phyloP scores from a whole-genome alignment of 768 basidiomycete genomes.

The Psilocybe azurescens region DNA sequence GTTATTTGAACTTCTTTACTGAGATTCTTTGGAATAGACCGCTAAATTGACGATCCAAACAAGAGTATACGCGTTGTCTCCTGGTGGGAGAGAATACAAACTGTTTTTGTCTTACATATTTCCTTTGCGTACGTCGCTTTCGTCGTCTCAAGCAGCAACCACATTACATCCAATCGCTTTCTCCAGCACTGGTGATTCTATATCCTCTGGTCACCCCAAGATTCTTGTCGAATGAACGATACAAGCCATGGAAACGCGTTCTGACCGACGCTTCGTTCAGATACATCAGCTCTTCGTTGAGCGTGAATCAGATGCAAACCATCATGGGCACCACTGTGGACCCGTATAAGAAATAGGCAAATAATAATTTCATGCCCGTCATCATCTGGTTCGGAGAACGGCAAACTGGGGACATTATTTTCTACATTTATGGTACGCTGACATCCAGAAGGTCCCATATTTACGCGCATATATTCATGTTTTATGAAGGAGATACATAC shows the following conservation, averaged over 20 bases:
- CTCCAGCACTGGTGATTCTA: conserved; percentile 2
- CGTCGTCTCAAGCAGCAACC: not conserved
- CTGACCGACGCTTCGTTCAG: conserved; percentile 14
- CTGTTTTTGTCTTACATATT: conserved; percentile 6
- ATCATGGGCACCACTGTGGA: conserved; percentile 24
- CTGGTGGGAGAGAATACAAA: conserved; percentile 2
- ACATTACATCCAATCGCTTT: not conserved
- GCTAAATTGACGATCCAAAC: not conserved
- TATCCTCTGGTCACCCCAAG: conserved; percentile 11
- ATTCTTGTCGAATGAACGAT: conserved; percentile 26
- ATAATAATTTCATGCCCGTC: conserved; percentile 22
- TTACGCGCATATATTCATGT: no score
- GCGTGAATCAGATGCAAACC: conserved; percentile 30
- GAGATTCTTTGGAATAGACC: no score
- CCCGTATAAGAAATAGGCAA: conserved; percentile 29
- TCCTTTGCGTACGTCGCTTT: conserved; percentile 10
- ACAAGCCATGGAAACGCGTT: conserved; percentile 23
- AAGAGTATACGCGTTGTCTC: conserved; percentile 2
- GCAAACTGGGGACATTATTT: conserved; percentile 34
- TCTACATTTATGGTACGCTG: conserved; percentile 35
- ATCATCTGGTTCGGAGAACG: conserved; percentile 38
- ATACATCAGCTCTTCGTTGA: conserved; percentile 8
- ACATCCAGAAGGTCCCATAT: conserved; percentile 5
- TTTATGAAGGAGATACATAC: conserved; percentile 32
- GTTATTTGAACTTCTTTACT: no score